A percentile compares a stretch with the other conserved stretches of the same genome.
phyloP scores from a whole-genome alignment of 177 flowering plant genomes.

The Vitis hybrid region DNA sequence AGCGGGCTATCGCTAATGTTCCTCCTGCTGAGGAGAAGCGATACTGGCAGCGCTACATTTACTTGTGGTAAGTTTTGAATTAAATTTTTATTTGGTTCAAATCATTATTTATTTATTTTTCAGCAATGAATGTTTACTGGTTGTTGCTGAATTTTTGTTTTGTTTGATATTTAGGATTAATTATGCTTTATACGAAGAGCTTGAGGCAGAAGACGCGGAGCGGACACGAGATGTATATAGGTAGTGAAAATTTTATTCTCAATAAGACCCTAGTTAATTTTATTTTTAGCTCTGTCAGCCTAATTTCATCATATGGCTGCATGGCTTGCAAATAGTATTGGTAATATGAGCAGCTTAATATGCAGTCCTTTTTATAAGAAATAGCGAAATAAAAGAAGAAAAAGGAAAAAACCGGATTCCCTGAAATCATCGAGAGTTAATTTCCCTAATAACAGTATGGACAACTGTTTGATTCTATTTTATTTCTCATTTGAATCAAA shows the following conservation, averaged over 20 bases:
- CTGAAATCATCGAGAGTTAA: no score
- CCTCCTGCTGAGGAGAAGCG: conserved; percentile 97
- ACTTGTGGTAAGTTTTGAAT: conserved; percentile 62
- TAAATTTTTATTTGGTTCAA: not conserved
- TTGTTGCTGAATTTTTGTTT: conserved; percentile 4
- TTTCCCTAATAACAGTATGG: no score
- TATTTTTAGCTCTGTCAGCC: no score
- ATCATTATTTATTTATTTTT: not conserved
- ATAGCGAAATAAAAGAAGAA: no score
- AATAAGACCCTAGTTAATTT: not conserved
- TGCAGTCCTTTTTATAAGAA: no score
- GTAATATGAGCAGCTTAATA: no score
- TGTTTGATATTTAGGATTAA: conserved; percentile 59
- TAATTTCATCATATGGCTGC: no score
- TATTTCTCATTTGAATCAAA: no score
- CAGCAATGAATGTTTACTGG: not conserved
- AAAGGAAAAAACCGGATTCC: no score
- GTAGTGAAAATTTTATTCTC: conserved; percentile 26
- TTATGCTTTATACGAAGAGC: conserved; percentile 90
- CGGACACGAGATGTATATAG: conserved; percentile 80
- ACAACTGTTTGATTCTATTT: no score
- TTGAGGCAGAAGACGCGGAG: conserved; percentile 78
- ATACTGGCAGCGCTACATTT: conserved; percentile 94
- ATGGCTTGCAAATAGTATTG: no score
- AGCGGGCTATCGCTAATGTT: conserved; percentile 89